These are phyloP conservation scores for Xylaria sp. DNA, from an alignment of 2,329 filamentous ascomycete species.

Conservation along the genomic window DNA sequence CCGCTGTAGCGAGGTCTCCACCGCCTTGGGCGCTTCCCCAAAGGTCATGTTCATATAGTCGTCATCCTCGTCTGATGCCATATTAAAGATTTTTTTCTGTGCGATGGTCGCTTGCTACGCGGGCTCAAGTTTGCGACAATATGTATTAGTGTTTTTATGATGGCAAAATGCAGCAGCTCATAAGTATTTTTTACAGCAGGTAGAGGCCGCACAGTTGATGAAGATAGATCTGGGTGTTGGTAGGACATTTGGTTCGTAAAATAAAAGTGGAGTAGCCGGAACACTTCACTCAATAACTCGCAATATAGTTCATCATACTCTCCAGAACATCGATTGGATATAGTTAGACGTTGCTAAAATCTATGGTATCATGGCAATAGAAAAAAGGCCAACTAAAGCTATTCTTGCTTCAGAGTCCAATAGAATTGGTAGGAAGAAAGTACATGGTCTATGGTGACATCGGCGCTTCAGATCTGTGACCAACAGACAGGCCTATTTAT, in stretches of 20 bases:
- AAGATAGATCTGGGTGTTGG: not conserved
- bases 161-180: not conserved
- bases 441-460: conserved; percentile 33
- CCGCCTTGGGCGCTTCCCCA: conserved; percentile 65
- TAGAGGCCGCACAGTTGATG: not conserved
- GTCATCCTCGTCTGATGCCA: conserved; percentile 71
- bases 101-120: not conserved
- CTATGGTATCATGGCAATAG: conserved; percentile 8
- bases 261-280: conserved; percentile 22
- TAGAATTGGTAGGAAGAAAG: conserved; percentile 17
- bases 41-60: conserved; percentile 99
- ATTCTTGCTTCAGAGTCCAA: conserved; percentile 12
- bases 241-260: conserved; percentile 13
- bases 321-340: not conserved
- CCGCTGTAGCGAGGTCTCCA: conserved; percentile 67
- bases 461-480: conserved; percentile 23
- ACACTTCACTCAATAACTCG: not conserved
- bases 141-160: not conserved
- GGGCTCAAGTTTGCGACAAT: not conserved
- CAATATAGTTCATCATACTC: not conserved
- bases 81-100: conserved; percentile 17
- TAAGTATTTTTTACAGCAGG: not conserved
- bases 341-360: not conserved
- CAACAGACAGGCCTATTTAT: conserved; percentile 27
- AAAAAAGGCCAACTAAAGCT: not conserved